Evolutionary conservation across 2,329 filamentous ascomycete species (phyloP).

Genomic region (Grosmannia clavigera): DNA sequence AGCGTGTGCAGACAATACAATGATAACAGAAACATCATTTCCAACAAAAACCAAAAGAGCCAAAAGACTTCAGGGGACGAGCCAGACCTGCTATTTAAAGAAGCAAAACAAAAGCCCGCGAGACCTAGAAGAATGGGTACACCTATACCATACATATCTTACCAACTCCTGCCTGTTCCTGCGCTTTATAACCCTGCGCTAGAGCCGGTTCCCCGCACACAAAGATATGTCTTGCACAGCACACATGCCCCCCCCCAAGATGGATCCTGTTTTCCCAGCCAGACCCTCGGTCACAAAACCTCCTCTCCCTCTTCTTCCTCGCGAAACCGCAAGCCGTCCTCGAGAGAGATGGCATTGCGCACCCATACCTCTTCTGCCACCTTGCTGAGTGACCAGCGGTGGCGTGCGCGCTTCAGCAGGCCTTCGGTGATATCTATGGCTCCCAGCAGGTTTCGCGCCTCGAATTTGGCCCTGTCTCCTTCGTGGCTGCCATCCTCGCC

Average conservation of each 20-base stretch:
- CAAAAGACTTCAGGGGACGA: no score
- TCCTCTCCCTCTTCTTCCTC: constrained; percentile 47
- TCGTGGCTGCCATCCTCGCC: constrained; percentile 83
- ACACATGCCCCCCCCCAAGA: no score
- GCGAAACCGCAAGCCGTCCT: constrained; percentile 46
- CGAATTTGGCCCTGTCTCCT: constrained; percentile 41
- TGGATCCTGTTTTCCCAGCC: no score
- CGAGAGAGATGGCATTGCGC: constrained; percentile 54
- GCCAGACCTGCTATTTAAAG: no score
- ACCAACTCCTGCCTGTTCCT: background rate
- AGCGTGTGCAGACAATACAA: no score
- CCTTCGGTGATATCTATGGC: constrained; percentile 75
- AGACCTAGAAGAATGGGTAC: background rate
- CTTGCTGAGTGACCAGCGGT: constrained; percentile 62
- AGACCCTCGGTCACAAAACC: constrained; percentile 18
- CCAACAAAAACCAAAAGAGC: no score
- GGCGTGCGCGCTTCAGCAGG: constrained; percentile 69
- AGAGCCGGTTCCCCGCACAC: background rate
- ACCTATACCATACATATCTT: background rate
- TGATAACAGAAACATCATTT: no score
- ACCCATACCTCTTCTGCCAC: constrained; percentile 70
- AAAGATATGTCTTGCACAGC: background rate
- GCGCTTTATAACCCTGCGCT: background rate
- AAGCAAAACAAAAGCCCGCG: background rate
- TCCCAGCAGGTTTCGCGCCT: constrained; percentile 53